phyloP scores from a whole-genome alignment of 2,329 filamentous ascomycete species.

The Neopestalotiopsis rosae region DNA sequence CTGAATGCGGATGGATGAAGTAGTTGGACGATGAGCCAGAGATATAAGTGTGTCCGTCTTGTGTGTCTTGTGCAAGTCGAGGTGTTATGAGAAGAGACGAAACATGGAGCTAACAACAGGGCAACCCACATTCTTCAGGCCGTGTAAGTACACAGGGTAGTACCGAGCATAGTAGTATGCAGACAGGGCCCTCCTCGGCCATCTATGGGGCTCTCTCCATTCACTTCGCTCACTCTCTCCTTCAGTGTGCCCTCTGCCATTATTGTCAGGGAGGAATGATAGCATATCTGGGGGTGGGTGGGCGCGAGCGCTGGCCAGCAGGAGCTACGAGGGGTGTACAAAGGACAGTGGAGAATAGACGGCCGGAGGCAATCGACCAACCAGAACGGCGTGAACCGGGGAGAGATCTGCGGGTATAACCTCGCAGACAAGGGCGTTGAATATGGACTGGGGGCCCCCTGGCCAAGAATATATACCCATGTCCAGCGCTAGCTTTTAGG shows the following conservation, averaged over 20 bases:
- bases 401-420: constrained; percentile 37
- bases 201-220: constrained; percentile 2
- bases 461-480: constrained; percentile 23
- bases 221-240: neutral
- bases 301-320: constrained; percentile 15
- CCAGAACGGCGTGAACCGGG: constrained; percentile 23
- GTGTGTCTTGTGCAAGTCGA: constrained; percentile 21
- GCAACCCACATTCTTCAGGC: constrained; percentile 28
- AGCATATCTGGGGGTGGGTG: constrained; percentile 19
- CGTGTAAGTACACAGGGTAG: constrained; percentile 15
- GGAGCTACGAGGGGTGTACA: constrained; percentile 27
- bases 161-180: constrained; percentile 20
- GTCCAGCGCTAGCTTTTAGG: constrained; percentile 14
- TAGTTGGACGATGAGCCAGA: constrained; percentile 29
- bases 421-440: constrained; percentile 27
- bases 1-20: constrained; percentile 27
- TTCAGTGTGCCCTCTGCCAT: constrained; percentile 20
- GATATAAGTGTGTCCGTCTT: constrained; percentile 37
- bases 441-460: constrained; percentile 30
- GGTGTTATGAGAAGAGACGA: constrained; percentile 30
- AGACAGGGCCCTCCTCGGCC: constrained; percentile 21
- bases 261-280: constrained; percentile 21
- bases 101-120: constrained; percentile 24
- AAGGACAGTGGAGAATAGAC: constrained; percentile 30
- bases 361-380: constrained; percentile 29